Percentiles rank a stretch among this genome's conserved stretches.
Evolutionary conservation across 1,139 yeast species (phyloP).

Genomic region (Debaryomyces singareniensis): DNA sequence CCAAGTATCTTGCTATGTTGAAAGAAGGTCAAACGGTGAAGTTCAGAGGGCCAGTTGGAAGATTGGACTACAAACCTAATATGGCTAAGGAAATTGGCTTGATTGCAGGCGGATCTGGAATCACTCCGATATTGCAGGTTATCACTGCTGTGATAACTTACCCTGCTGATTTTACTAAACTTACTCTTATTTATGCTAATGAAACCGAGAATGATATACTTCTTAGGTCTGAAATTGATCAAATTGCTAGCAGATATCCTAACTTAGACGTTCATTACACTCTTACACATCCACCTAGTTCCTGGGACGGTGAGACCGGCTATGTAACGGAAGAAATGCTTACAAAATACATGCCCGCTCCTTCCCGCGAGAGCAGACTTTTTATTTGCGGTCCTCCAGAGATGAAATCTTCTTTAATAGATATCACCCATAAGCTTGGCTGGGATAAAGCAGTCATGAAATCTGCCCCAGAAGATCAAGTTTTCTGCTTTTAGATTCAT

Average conservation of each 20-base stretch:
- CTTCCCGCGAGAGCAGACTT: conserved; percentile 43
- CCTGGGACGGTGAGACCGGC: conserved; percentile 58
- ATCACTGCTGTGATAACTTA: conserved; percentile 58
- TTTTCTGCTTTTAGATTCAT: conserved; percentile 55
- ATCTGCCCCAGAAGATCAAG: conserved; percentile 55
- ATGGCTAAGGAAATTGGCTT: conserved; percentile 58
- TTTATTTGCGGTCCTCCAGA: conserved; percentile 75
- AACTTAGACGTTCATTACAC: conserved; percentile 44
- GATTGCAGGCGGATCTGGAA: conserved; percentile 82
- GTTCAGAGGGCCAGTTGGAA: conserved; percentile 75
- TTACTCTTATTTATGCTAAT: conserved; percentile 61
- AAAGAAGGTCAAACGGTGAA: conserved; percentile 60
- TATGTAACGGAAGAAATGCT: conserved; percentile 54
- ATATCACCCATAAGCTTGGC: conserved; percentile 51
- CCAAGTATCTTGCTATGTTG: conserved; percentile 56
- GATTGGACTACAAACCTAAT: conserved; percentile 54
- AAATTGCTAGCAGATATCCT: conserved; percentile 56
- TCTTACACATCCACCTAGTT: conserved; percentile 25
- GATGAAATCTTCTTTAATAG: conserved; percentile 50
- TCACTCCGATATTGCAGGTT: conserved; percentile 73
- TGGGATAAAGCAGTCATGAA: conserved; percentile 49
- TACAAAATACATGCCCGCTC: conserved; percentile 43
- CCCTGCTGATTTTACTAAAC: conserved; percentile 55
- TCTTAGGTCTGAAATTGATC: conserved; percentile 64
- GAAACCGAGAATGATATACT: conserved; percentile 69